A percentile compares a stretch with the other conserved stretches of the same genome.
These are phyloP conservation scores for Scheffersomyces ergatensis DNA, from an alignment of 805 yeast species.

Conservation along the genomic window DNA sequence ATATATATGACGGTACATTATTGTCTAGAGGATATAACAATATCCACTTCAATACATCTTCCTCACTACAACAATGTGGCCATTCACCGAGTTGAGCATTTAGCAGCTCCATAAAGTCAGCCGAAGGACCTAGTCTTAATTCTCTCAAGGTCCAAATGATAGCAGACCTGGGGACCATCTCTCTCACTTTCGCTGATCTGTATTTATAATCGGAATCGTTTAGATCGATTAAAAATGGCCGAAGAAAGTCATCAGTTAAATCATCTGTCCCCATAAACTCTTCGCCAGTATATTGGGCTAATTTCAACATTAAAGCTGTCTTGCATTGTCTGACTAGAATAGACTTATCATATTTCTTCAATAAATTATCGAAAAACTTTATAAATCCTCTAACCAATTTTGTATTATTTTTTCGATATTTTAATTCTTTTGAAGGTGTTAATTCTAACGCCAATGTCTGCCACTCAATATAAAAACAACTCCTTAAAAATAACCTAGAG, in stretches of 20 bases:
- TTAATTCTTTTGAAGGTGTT: constrained; percentile 7
- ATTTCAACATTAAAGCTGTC: constrained; percentile 10
- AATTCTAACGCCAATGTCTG: constrained; percentile 7
- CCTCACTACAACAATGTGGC: no score
- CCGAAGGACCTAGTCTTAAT: no score
- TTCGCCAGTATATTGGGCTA: constrained; percentile 9
- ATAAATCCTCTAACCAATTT: constrained; percentile 24
- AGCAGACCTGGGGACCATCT: no score
- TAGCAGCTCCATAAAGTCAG: no score
- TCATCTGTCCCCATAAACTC: neutral
- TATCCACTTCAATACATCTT: no score
- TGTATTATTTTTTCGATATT: constrained; percentile 17
- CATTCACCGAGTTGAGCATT: no score
- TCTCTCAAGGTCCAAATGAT: no score
- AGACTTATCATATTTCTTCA: constrained; percentile 4
- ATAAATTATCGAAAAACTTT: constrained; percentile 15
- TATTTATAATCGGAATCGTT: neutral
- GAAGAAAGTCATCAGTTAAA: neutral
- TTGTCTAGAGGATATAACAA: no score
- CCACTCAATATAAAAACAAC: constrained; percentile 22
- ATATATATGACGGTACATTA: no score
- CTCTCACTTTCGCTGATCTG: no score
- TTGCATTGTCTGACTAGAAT: constrained; percentile 3
- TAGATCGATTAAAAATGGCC: neutral
- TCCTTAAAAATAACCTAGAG: constrained; percentile 14